phyloP scores from a whole-genome alignment of 2,329 filamentous ascomycete species.

The Hortaea sp. region DNA sequence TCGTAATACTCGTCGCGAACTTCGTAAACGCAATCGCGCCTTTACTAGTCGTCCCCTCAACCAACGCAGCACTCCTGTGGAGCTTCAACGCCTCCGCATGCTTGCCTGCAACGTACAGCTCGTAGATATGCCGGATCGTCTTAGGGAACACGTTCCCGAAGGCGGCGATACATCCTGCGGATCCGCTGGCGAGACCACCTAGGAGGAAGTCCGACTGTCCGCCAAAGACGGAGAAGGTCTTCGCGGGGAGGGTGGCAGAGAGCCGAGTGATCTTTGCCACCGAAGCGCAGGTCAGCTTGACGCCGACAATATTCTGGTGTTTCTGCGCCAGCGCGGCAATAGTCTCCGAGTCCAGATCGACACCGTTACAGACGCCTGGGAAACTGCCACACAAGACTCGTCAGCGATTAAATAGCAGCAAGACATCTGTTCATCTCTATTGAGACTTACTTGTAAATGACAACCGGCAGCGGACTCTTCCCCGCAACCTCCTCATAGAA shows the following conservation, averaged over 20 bases:
- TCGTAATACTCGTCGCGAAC: constrained; percentile 51
- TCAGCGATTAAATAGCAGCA: constrained; percentile 49
- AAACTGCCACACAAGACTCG: constrained; percentile 53
- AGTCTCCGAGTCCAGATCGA: constrained; percentile 58
- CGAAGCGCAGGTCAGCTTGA: constrained; percentile 64
- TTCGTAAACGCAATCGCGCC: constrained; percentile 55
- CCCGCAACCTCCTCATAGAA: constrained; percentile 45
- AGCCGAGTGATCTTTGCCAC: constrained; percentile 63
- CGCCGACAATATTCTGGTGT: constrained; percentile 56
- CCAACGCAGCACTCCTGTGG: constrained; percentile 49
- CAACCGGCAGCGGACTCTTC: constrained; percentile 49
- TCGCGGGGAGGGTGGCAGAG: constrained; percentile 38
- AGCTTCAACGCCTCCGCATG: constrained; percentile 46
- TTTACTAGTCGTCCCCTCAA: constrained; percentile 51
- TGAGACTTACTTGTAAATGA: constrained; percentile 53
- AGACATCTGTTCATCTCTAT: neutral
- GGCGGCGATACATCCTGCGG: constrained; percentile 46
- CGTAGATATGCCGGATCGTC: constrained; percentile 46
- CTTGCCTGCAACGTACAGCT: constrained; percentile 47
- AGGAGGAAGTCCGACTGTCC: constrained; percentile 65
- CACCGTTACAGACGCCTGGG: constrained; percentile 55
- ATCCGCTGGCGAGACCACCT: constrained; percentile 43
- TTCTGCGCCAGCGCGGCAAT: constrained; percentile 45
- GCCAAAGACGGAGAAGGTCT: constrained; percentile 57
- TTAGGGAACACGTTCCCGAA: constrained; percentile 47